Percentiles rank a stretch among this genome's conserved stretches.
Conservation (phyloP, 805 yeast species). For the Candida khao-thaluensis region DNA sequence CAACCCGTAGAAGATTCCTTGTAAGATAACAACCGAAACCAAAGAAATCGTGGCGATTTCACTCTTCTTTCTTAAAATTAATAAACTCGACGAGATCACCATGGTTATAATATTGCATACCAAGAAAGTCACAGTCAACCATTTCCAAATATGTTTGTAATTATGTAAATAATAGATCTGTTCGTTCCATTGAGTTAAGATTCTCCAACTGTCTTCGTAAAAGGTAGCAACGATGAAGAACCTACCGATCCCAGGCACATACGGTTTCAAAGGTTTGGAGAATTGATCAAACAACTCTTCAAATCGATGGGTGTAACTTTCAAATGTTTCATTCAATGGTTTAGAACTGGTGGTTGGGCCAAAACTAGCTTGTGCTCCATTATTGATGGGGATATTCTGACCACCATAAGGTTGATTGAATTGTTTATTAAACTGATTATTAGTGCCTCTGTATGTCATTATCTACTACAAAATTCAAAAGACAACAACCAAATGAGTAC, state of each 20-base stretch:
- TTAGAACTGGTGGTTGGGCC: conserved; percentile 32
- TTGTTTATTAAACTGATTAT: conserved; percentile 39
- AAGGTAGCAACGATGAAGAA: conserved; percentile 91
- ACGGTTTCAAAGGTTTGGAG: conserved; percentile 58
- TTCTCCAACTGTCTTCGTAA: conserved; percentile 83
- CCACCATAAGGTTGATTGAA: conserved; percentile 20
- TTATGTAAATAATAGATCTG: conserved; percentile 82
- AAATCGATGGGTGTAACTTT: conserved; percentile 48
- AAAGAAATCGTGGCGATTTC: conserved; percentile 70
- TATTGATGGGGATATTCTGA: conserved; percentile 6
- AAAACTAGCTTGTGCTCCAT: conserved; percentile 14
- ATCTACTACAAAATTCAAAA: background rate
- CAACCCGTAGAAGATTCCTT: conserved; percentile 86
- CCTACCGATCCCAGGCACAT: conserved; percentile 85
- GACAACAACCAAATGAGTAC: too few species aligned
- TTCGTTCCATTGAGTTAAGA: conserved; percentile 83
- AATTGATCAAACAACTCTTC: conserved; percentile 56
- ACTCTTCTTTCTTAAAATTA: conserved; percentile 67
- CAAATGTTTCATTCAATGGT: conserved; percentile 42
- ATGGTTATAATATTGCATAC: conserved; percentile 62
- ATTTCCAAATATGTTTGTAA: conserved; percentile 74
- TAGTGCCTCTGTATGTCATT: conserved; percentile 47
- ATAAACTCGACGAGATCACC: conserved; percentile 68
- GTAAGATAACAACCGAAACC: conserved; percentile 69
- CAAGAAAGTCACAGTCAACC: conserved; percentile 74